These are phyloP conservation scores for Fraxinus quadrangulata DNA, from an alignment of 257 asterid genomes.

Conservation along the genomic window DNA sequence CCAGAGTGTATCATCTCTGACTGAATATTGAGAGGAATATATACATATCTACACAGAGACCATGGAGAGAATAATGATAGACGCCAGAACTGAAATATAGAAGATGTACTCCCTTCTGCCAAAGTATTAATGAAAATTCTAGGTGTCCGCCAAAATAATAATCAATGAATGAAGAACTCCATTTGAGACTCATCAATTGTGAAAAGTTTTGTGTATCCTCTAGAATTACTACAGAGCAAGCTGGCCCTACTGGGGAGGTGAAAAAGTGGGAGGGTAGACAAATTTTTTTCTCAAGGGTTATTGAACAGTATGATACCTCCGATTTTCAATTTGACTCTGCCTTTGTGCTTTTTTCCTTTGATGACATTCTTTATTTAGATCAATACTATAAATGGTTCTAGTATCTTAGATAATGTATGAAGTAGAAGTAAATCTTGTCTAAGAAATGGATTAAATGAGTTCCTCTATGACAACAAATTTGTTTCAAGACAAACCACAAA, in stretches of 20 bases:
- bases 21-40: not conserved
- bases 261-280: not conserved
- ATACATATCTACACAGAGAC: not conserved
- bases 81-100: not conserved
- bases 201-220: not conserved
- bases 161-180: slow-evolving; percentile 1
- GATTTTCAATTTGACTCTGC: not conserved
- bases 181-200: not conserved
- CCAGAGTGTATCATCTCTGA: not conserved
- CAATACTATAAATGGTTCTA: not conserved
- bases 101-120: not conserved
- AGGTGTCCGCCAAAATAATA: not conserved
- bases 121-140: not conserved
- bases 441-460: not conserved
- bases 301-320: not conserved
- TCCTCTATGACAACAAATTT: not conserved
- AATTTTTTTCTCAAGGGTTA: not conserved
- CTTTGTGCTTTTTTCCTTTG: not conserved
- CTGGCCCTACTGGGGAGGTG: not conserved
- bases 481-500: not conserved
- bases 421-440: not conserved
- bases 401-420: not conserved
- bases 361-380: not conserved
- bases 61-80: not conserved
- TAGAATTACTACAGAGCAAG: not conserved